phyloP scores from a whole-genome alignment of 202 grass and related monocot species.

The Setaria italica region DNA sequence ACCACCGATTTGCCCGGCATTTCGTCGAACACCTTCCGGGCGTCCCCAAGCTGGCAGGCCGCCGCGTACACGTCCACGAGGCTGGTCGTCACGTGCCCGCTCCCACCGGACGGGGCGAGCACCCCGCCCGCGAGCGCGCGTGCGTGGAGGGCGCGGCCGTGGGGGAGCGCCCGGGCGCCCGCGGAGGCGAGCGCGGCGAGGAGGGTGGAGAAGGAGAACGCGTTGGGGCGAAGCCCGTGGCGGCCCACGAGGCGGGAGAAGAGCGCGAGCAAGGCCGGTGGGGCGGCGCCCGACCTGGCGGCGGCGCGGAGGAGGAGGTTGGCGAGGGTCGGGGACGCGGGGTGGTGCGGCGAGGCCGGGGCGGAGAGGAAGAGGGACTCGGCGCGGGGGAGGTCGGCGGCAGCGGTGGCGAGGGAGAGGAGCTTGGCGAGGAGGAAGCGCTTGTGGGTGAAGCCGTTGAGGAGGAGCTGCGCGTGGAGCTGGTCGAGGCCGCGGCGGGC shows the following conservation, averaged over 20 bases:
- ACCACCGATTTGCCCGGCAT: slow-evolving; percentile 40
- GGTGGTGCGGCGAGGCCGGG: neutral
- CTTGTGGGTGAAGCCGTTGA: slow-evolving; percentile 67
- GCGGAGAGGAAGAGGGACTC: slow-evolving; percentile 52
- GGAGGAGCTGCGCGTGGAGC: slow-evolving; percentile 67
- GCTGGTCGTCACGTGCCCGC: slow-evolving; percentile 53
- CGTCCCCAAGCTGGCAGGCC: slow-evolving; percentile 8
- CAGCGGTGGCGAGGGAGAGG: slow-evolving; percentile 53
- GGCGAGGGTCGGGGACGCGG: slow-evolving; percentile 51
- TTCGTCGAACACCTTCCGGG: slow-evolving; percentile 77
- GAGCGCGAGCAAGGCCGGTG: slow-evolving; percentile 37
- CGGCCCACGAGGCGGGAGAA: slow-evolving; percentile 46
- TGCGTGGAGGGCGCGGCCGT: slow-evolving; percentile 58
- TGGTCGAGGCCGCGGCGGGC: slow-evolving; percentile 53
- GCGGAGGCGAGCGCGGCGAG: slow-evolving; percentile 50
- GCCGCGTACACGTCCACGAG: slow-evolving; percentile 49
- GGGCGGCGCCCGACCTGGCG: slow-evolving; percentile 15
- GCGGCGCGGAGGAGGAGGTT: slow-evolving; percentile 75
- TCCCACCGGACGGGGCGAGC: slow-evolving; percentile 16
- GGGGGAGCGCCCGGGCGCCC: slow-evolving; percentile 22
- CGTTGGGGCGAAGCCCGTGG: slow-evolving; percentile 57
- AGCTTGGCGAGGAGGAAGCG: slow-evolving; percentile 69
- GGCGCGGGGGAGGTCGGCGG: slow-evolving; percentile 54
- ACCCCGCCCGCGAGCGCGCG: slow-evolving; percentile 40
- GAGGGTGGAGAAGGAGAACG: slow-evolving; percentile 70